Conservation (phyloP, 495 filamentous ascomycete species). For the Darksidea phi region DNA sequence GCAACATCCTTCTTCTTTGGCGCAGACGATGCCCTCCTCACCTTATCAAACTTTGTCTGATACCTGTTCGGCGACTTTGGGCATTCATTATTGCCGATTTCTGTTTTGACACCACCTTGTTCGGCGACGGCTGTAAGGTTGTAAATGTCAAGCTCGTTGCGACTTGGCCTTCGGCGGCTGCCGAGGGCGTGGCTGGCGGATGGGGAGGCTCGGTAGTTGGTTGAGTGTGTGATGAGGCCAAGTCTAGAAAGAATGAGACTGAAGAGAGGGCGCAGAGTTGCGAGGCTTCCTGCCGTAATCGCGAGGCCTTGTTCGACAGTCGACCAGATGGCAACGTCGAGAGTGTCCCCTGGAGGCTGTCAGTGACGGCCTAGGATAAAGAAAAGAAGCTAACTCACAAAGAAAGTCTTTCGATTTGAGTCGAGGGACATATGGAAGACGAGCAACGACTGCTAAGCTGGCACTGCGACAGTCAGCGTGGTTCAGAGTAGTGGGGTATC, state of each 20-base stretch:
- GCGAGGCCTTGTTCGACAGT: constrained; percentile 32
- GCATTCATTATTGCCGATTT: too few species aligned
- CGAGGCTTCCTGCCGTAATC: constrained; percentile 26
- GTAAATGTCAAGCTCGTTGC: background rate
- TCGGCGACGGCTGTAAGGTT: constrained; percentile 1
- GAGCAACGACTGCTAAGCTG: constrained; percentile 22
- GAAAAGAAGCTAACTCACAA: constrained; percentile 1
- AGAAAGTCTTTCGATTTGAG: constrained; percentile 24
- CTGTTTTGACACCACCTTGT: background rate
- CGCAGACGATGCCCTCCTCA: background rate
- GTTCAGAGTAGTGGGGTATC: too few species aligned
- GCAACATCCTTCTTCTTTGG: background rate
- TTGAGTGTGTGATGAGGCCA: constrained; percentile 4
- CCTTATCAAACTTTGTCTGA: background rate
- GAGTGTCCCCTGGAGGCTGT: constrained; percentile 7
- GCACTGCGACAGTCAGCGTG: background rate
- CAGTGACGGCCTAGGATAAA: background rate
- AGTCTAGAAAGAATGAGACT: background rate
- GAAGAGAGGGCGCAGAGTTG: constrained; percentile 27
- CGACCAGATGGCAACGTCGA: constrained; percentile 32
- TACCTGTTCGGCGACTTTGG: constrained; percentile 2
- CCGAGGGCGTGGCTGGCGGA: background rate
- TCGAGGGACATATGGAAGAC: constrained; percentile 13
- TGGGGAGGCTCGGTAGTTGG: background rate
- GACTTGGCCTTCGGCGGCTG: constrained; percentile 8